phyloP scores from a whole-genome alignment of 345 rosid genomes.

The Anastatica hierochuntica region DNA sequence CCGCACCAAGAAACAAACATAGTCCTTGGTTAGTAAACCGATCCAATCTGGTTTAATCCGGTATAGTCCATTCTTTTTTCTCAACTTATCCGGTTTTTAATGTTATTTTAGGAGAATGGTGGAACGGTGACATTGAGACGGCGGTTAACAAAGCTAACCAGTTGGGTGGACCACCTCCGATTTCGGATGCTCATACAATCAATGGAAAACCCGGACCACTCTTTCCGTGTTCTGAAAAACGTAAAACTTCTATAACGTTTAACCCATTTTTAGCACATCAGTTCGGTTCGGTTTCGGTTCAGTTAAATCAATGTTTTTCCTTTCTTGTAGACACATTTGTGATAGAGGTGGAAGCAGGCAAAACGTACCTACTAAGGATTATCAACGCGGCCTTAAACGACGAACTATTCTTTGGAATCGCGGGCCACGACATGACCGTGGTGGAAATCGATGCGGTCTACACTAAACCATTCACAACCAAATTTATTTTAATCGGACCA shows the following conservation, averaged over 20 bases:
- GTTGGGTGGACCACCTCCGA: slow-evolving; percentile 29
- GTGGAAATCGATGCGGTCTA: slow-evolving; percentile 67
- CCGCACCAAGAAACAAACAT: slow-evolving; percentile 27
- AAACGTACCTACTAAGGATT: slow-evolving; percentile 64
- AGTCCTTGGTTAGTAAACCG: slow-evolving; percentile 16
- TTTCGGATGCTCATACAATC: slow-evolving; percentile 40
- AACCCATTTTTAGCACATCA: not conserved
- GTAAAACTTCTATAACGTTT: slow-evolving; percentile 1
- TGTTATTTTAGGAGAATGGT: slow-evolving; percentile 37
- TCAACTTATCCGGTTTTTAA: too few relatives aligned
- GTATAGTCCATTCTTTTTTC: not conserved
- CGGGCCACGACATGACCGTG: slow-evolving; percentile 52
- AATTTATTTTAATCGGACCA: slow-evolving; percentile 44
- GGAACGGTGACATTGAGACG: slow-evolving; percentile 34
- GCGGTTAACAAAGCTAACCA: slow-evolving; percentile 35
- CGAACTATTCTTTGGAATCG: slow-evolving; percentile 61
- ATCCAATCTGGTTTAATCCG: too few relatives aligned
- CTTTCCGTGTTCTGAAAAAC: slow-evolving; percentile 40
- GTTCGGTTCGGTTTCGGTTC: too few relatives aligned
- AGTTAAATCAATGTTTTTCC: not conserved
- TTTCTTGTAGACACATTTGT: slow-evolving; percentile 22
- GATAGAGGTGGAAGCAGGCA: slow-evolving; percentile 34
- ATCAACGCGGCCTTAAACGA: slow-evolving; percentile 79
- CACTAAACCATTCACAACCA: slow-evolving; percentile 53
- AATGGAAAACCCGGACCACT: slow-evolving; percentile 51